Percentiles rank a stretch among this genome's conserved stretches.
Conservation (phyloP, 345 rosid genomes). For the Corchorus capsularis region DNA sequence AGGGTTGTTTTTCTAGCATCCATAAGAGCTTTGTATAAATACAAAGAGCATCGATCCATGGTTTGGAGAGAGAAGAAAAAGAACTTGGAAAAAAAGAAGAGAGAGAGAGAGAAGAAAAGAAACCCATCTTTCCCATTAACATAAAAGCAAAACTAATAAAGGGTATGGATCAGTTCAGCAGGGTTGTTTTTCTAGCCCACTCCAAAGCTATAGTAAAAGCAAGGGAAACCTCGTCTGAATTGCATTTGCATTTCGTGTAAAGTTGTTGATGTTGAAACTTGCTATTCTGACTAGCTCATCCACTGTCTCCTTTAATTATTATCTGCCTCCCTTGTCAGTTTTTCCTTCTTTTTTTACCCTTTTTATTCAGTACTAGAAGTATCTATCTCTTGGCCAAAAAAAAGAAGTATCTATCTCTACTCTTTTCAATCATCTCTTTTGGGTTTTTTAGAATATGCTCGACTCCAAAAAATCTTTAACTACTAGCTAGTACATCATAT, state of each 20-base stretch:
- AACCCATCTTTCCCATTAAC: neutral
- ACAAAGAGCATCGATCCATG: no score
- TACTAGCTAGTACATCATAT: neutral
- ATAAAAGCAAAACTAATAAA: neutral
- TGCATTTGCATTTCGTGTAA: slow-evolving; percentile 14
- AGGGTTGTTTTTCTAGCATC: no score
- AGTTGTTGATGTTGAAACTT: neutral
- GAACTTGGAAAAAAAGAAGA: no score
- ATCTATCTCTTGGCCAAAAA: no score
- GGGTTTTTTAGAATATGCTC: neutral
- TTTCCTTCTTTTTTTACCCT: neutral
- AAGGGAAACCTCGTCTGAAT: slow-evolving; percentile 4
- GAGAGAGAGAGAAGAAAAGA: no score
- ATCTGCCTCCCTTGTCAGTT: neutral
- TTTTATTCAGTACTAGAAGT: neutral
- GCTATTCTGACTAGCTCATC: neutral
- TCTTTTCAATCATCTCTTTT: neutral
- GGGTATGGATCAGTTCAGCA: neutral
- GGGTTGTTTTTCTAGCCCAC: neutral
- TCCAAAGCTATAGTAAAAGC: slow-evolving; percentile 3
- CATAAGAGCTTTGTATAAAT: neutral
- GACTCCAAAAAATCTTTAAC: neutral
- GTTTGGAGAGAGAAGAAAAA: neutral
- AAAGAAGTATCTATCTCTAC: neutral
- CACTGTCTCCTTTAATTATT: neutral